Evolutionary conservation across 352 stramenopile genomes (phyloP).

Genomic region (Globisporangium splendens): DNA sequence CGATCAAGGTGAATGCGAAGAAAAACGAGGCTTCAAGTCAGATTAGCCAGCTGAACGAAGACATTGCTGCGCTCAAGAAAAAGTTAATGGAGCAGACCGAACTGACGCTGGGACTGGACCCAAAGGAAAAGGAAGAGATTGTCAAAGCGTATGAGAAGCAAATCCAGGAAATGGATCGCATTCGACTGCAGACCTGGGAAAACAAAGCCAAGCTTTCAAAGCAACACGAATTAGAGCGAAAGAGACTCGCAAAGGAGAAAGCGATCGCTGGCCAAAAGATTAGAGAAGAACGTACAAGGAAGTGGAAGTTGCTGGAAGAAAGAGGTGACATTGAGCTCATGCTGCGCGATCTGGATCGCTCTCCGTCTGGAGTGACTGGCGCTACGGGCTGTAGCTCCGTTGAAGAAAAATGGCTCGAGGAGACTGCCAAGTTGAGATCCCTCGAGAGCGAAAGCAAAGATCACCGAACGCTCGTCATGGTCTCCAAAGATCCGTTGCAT

Average conservation of each 20-base stretch:
- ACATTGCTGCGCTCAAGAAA: conserved; percentile 86
- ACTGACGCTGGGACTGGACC: conserved; percentile 58
- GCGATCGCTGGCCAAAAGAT: conserved; percentile 75
- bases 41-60: conserved; percentile 89
- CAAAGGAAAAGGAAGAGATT: conserved; percentile 86
- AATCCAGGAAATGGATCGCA: conserved; percentile 87
- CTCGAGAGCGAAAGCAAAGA: conserved; percentile 78
- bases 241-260: conserved; percentile 77
- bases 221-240: conserved; percentile 83
- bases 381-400: conserved; percentile 16
- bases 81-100: conserved; percentile 80
- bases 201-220: conserved; percentile 84
- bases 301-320: conserved; percentile 82
- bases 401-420: conserved; percentile 57
- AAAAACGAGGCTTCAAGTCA: conserved; percentile 91
- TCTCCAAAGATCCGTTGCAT: conserved; percentile 78
- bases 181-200: conserved; percentile 86
- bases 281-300: conserved; percentile 74
- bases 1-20: conserved; percentile 92
- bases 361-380: conserved; percentile 3
- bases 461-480: conserved; percentile 71
- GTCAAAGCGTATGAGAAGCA: conserved; percentile 85
- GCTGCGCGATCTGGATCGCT: conserved; percentile 59
- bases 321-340: conserved; percentile 83
- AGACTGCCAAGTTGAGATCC: conserved; percentile 48